Evolutionary conservation across 1,139 yeast species (phyloP).

Genomic region (Yamadazyma diddensiae): DNA sequence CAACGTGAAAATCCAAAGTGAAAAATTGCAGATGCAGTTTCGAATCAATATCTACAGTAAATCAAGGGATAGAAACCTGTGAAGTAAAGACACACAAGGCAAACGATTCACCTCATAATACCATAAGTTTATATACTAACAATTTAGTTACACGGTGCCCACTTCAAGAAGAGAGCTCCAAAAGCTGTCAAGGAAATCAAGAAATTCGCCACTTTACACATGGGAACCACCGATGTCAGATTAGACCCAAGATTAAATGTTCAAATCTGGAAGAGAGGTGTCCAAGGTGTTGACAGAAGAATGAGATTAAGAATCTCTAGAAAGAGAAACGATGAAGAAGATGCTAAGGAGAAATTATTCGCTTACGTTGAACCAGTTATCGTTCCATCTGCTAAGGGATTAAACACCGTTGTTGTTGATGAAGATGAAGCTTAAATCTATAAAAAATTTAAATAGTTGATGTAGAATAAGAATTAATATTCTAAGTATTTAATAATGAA

Average conservation of each 20-base stretch:
- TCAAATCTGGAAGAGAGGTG: slow-evolving; percentile 99
- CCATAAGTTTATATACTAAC: slow-evolving; percentile 30
- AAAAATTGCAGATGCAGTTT: no score
- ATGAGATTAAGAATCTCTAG: slow-evolving; percentile 98
- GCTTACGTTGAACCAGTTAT: slow-evolving; percentile 97
- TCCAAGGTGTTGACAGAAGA: slow-evolving; percentile 98
- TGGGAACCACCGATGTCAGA: slow-evolving; percentile 99
- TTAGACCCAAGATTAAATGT: slow-evolving; percentile 98
- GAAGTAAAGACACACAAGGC: no score
- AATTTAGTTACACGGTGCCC: slow-evolving; percentile 86
- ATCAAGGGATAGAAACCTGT: no score
- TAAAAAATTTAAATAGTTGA: slow-evolving; percentile 11
- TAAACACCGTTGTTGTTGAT: slow-evolving; percentile 96
- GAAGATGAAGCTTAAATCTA: slow-evolving; percentile 67
- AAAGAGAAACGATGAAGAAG: slow-evolving; percentile 99
- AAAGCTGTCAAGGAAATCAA: slow-evolving; percentile 98
- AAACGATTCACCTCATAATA: neutral
- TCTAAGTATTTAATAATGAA: slow-evolving; percentile 14
- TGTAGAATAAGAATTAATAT: slow-evolving; percentile 17
- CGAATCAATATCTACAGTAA: no score
- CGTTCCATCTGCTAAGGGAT: slow-evolving; percentile 95
- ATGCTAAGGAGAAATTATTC: slow-evolving; percentile 97
- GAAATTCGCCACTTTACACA: slow-evolving; percentile 97
- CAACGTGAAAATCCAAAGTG: no score
- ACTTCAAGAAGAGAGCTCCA: slow-evolving; percentile 99